Conservation (phyloP, 192 early-diverging fungal genomes). For the Allomyces arbusculus region DNA sequence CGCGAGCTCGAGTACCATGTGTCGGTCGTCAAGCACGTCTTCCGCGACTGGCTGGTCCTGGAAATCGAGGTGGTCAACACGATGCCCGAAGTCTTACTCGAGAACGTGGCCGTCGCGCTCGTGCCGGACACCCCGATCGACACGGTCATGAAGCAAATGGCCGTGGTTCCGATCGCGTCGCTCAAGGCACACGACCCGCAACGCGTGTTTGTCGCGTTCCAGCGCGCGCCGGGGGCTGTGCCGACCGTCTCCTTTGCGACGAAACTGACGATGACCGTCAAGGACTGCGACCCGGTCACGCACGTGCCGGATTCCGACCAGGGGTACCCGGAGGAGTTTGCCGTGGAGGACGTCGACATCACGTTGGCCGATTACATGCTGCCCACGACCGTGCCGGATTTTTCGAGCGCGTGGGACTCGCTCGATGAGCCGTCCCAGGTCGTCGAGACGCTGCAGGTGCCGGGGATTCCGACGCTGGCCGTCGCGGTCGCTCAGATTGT, state of each 20-base stretch:
- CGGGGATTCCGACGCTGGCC: slow-evolving; percentile 33
- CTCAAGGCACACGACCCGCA: slow-evolving; percentile 58
- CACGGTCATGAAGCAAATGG: slow-evolving; percentile 33
- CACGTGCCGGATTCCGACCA: slow-evolving; percentile 73
- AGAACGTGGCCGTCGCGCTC: slow-evolving; percentile 76
- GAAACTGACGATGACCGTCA: slow-evolving; percentile 71
- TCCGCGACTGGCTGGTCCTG: slow-evolving; percentile 71
- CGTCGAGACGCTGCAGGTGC: slow-evolving; percentile 73
- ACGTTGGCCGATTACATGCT: slow-evolving; percentile 72
- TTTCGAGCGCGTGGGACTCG: slow-evolving; percentile 58
- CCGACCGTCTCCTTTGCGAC: slow-evolving; percentile 43
- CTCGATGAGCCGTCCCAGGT: slow-evolving; percentile 47
- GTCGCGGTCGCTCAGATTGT: slow-evolving; percentile 26
- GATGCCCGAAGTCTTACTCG: slow-evolving; percentile 74
- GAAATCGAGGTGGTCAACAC: slow-evolving; percentile 94
- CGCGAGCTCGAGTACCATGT: slow-evolving; percentile 91
- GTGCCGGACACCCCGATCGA: slow-evolving; percentile 38
- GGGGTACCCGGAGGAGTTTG: slow-evolving; percentile 89
- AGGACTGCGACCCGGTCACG: slow-evolving; percentile 87
- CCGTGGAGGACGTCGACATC: slow-evolving; percentile 70
- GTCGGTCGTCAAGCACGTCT: slow-evolving; percentile 82
- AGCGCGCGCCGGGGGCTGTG: slow-evolving; percentile 34
- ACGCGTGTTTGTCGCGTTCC: slow-evolving; percentile 69
- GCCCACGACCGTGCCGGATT: slow-evolving; percentile 64
- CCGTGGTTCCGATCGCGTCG: slow-evolving; percentile 48